These are phyloP conservation scores for Curvularia lunata DNA, from an alignment of 2,329 filamentous ascomycete species.

Conservation along the genomic window DNA sequence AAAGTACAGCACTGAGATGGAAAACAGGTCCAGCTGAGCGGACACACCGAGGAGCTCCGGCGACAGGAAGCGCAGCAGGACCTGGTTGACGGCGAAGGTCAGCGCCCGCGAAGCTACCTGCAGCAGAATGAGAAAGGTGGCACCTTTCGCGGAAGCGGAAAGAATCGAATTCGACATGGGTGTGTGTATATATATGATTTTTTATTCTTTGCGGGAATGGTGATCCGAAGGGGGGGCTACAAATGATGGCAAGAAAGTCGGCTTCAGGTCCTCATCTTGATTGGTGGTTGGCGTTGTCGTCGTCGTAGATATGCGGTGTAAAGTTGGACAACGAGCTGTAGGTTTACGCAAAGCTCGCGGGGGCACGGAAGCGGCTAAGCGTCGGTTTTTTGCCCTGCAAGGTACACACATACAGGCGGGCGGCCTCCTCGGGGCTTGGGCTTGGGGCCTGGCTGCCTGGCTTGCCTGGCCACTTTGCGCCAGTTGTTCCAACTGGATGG, in stretches of 20 bases:
- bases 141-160: slow-evolving; percentile 68
- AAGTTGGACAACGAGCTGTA: slow-evolving; percentile 21
- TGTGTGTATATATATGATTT: too few relatives aligned
- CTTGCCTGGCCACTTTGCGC: not conserved
- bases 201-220: too few relatives aligned
- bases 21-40: slow-evolving; percentile 90
- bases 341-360: slow-evolving; percentile 25
- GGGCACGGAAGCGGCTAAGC: too few relatives aligned
- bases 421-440: too few relatives aligned
- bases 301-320: slow-evolving; percentile 24
- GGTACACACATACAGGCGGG: slow-evolving; percentile 10
- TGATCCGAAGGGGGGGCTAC: too few relatives aligned
- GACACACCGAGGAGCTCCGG: slow-evolving; percentile 84
- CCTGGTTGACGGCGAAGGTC: slow-evolving; percentile 91
- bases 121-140: slow-evolving; percentile 83
- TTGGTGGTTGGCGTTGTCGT: slow-evolving; percentile 15
- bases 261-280: slow-evolving; percentile 30
- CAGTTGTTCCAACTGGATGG: slow-evolving; percentile 20
- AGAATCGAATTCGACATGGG: slow-evolving; percentile 46
- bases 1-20: slow-evolving; percentile 92
- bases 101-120: slow-evolving; percentile 86
- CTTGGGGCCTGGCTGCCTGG: too few relatives aligned
- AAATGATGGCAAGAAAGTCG: slow-evolving; percentile 12
- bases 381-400: too few relatives aligned
- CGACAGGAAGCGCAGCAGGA: slow-evolving; percentile 85